Conservation (phyloP, 2,329 filamentous ascomycete genomes). For the Blumeria graminis region DNA sequence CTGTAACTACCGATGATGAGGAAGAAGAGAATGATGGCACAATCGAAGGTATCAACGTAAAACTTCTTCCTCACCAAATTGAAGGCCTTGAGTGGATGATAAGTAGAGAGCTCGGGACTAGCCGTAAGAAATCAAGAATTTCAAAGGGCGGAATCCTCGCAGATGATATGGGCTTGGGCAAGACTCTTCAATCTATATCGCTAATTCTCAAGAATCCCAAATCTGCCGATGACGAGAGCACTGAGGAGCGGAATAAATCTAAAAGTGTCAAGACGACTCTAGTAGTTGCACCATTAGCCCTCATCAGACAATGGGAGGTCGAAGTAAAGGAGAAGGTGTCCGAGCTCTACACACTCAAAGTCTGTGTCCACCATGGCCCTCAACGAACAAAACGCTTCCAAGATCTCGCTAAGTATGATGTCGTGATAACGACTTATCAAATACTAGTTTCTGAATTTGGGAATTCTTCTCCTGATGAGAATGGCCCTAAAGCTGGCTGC, state of each 20-base stretch:
- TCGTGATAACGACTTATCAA: slow-evolving; percentile 93
- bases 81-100: slow-evolving; percentile 91
- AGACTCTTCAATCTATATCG: slow-evolving; percentile 83
- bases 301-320: slow-evolving; percentile 93
- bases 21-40: slow-evolving; percentile 33
- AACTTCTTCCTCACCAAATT: slow-evolving; percentile 77
- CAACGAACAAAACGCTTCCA: slow-evolving; percentile 56
- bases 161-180: slow-evolving; percentile 92
- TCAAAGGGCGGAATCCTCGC: slow-evolving; percentile 88
- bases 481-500: slow-evolving; percentile 50
- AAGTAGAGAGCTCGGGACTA: slow-evolving; percentile 66
- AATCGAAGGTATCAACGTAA: slow-evolving; percentile 65
- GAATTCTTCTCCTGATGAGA: slow-evolving; percentile 34
- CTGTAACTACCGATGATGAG: slow-evolving; percentile 18
- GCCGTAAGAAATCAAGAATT: slow-evolving; percentile 48
- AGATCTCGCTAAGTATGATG: slow-evolving; percentile 65
- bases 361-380: slow-evolving; percentile 78
- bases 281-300: slow-evolving; percentile 73
- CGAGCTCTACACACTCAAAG: slow-evolving; percentile 43
- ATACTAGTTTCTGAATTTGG: slow-evolving; percentile 81
- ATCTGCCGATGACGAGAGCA: slow-evolving; percentile 31
- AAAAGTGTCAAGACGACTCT: slow-evolving; percentile 54
- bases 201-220: slow-evolving; percentile 66
- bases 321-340: slow-evolving; percentile 71
- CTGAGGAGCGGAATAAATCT: slow-evolving; percentile 43